phyloP scores from a whole-genome alignment of 345 rosid genomes.

The Brassica juncea region DNA sequence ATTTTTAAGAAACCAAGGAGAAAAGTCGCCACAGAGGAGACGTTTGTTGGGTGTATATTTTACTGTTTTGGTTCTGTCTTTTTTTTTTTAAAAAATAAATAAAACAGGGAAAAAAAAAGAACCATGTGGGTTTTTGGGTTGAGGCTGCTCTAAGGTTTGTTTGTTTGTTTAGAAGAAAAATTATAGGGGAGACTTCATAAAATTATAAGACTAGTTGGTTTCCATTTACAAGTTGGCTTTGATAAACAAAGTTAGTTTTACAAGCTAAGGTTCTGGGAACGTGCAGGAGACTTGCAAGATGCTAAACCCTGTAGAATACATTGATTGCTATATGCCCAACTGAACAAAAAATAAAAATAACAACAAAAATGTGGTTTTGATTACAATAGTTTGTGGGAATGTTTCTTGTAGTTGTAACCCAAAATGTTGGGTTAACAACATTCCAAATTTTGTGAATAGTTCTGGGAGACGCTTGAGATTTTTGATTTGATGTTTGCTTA shows the following conservation, averaged over 20 bases:
- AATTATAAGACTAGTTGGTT: not conserved
- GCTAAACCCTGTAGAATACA: constrained; percentile 12
- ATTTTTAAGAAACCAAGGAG: no score
- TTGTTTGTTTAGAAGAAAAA: not conserved
- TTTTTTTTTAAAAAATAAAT: no score
- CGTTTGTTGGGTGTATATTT: no score
- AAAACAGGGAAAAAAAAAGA: no score
- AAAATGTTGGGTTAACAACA: not conserved
- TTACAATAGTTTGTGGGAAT: not conserved
- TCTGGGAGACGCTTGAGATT: constrained; percentile 26
- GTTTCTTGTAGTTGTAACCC: not conserved
- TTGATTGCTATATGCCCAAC: not conserved
- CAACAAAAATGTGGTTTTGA: constrained; percentile 1
- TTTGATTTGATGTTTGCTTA: constrained; percentile 31
- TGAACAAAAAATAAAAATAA: not conserved
- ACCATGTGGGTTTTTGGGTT: no score
- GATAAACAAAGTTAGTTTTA: not conserved
- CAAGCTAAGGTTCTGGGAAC: constrained; percentile 32
- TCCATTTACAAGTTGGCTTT: not conserved
- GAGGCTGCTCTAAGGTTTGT: not conserved
- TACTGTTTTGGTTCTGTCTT: no score
- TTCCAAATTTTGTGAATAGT: constrained; percentile 1
- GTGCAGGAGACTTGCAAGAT: constrained; percentile 27
- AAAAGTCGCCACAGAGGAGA: no score
- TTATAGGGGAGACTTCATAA: not conserved